Evolutionary conservation across 345 rosid species (phyloP), one percentile per base, ranked within the genome.

Genomic region (Excoecaria cochinchinensis): DNA sequence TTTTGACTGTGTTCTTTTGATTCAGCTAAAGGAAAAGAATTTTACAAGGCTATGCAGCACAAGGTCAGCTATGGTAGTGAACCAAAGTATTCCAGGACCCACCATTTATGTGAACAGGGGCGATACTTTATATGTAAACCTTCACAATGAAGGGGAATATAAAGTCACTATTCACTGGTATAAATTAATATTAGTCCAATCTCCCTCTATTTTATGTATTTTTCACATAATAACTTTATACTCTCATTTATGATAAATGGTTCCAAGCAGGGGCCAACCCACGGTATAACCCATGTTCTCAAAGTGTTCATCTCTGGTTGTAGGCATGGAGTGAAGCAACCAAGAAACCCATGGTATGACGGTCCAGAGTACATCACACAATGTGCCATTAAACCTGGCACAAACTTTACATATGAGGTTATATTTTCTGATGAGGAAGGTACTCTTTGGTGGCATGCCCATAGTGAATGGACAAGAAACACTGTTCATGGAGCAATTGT

Each of bases 361-460:
- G 98, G 98, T 21, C 97, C 97, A 1, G 95, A 87, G 71, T 85
- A 81, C 69, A 84, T 93, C 73, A 93, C 97, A 0, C 98, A 91
- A 61, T 93, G 97, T 72, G 97, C 97, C 22, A 91, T 93, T 67
- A 88, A 55, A 78, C 89, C 93, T 0, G 98, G 98, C 67, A 81
- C 65, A 8, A 86, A 86, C 71, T 93, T 91, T 81, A 93, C 93
- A 3, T 87, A 93, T 77, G 84, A 78, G 3, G 81, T 90, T 77
- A 86, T 82, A 42, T 86, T 91, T 7, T 76, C 85, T 65, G 72
- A 79, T 1, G 92, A 93, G 76, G 93, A 90, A 72, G 98, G 98
- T 56, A 91, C 98, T 5, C 77, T 93, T 25, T 91, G 98, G 98
- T 93, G 98, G 98, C 98, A 93, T 76, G 98, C 98, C 42, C 98